Evolutionary conservation across 2,329 filamentous ascomycete genomes (phyloP).

Genomic region (Microcyclospora pomicola): DNA sequence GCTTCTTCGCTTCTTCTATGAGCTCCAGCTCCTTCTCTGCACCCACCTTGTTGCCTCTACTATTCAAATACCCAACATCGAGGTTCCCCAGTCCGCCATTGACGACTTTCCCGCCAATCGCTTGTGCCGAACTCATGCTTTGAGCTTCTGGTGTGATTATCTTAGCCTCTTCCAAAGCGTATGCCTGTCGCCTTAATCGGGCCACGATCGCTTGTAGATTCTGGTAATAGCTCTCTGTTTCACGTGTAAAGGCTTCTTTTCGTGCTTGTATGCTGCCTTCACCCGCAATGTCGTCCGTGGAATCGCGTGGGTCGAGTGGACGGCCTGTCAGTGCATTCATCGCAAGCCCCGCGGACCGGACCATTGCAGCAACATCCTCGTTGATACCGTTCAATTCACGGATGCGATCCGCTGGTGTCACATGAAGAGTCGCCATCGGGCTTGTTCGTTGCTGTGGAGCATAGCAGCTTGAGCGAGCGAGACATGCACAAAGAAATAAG

Average conservation of each 20-base stretch:
- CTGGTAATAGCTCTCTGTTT: conserved; percentile 49
- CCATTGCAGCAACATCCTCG: conserved; percentile 40
- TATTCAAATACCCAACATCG: conserved; percentile 84
- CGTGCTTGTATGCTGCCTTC: conserved; percentile 36
- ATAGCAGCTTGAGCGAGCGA: neutral
- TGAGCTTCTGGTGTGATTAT: conserved; percentile 44
- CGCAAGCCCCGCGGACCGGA: conserved; percentile 47
- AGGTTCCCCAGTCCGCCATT: conserved; percentile 42
- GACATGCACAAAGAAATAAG: neutral
- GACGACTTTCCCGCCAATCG: conserved; percentile 19
- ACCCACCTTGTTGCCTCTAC: conserved; percentile 66
- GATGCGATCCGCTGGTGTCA: conserved; percentile 65
- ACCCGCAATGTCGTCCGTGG: conserved; percentile 13
- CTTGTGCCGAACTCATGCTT: conserved; percentile 12
- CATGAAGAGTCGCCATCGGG: conserved; percentile 12
- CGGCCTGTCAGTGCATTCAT: conserved; percentile 48
- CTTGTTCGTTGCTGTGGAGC: conserved; percentile 3
- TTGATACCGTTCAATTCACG: conserved; percentile 70
- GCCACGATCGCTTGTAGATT: conserved; percentile 64
- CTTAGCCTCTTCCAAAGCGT: conserved; percentile 66
- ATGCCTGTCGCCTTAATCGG: conserved; percentile 58
- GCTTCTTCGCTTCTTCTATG: conserved; percentile 47
- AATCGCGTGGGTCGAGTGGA: conserved; percentile 16
- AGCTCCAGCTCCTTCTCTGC: conserved; percentile 74
- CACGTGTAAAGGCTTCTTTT: conserved; percentile 44